These are phyloP conservation scores for Daldinia vernicosa DNA, from an alignment of 495 filamentous ascomycete species.

Conservation along the genomic window DNA sequence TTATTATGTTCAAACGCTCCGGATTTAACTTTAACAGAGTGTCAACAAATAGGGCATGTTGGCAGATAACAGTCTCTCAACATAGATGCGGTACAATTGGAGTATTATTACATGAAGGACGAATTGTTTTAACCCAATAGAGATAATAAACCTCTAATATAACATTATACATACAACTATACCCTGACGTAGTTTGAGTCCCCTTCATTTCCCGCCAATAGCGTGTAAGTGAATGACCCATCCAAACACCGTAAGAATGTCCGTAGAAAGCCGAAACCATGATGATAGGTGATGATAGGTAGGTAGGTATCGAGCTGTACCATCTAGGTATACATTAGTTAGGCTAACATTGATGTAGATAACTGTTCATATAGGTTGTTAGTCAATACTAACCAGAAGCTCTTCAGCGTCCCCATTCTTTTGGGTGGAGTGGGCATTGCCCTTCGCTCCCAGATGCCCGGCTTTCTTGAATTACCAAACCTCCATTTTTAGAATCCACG, in stretches of 20 bases:
- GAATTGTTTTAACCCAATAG: too few species aligned
- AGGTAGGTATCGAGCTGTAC: background rate
- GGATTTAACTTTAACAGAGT: too few species aligned
- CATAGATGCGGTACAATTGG: too few species aligned
- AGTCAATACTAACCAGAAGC: background rate
- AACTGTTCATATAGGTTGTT: background rate
- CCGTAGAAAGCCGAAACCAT: background rate
- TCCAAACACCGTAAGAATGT: background rate
- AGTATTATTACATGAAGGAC: too few species aligned
- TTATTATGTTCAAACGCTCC: too few species aligned
- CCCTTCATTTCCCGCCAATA: too few species aligned
- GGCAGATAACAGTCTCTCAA: too few species aligned
- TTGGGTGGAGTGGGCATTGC: constrained; percentile 10
- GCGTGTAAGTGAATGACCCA: background rate
- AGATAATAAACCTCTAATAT: too few species aligned
- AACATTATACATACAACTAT: too few species aligned
- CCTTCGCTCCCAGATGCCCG: constrained; percentile 1
- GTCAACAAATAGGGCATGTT: too few species aligned
- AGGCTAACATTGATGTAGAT: background rate
- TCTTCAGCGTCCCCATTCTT: constrained; percentile 12
- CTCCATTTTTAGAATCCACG: background rate
- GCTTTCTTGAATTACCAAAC: background rate
- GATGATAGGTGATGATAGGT: background rate
- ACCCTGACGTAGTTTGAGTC: too few species aligned
- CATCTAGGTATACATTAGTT: background rate